Base-by-base conservation (phyloP, 2,329 filamentous ascomycete species). In the Colletotrichum somersetense region DNA sequence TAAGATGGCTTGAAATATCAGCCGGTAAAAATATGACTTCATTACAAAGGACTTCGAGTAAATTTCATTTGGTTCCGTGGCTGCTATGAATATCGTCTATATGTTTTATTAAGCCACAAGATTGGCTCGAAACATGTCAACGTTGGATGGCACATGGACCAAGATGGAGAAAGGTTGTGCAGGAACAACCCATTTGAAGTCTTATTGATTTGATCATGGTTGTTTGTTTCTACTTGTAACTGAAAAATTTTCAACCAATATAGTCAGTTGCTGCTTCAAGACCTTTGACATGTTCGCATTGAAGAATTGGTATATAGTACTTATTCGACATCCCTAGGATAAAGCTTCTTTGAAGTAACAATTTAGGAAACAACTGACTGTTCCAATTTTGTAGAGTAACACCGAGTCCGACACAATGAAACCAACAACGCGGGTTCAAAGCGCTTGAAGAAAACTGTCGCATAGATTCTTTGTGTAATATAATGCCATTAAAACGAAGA, bases 371-470 rank as follows among this genome's bases (percentile, higher is more conserved):
- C 7, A 53, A 53, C 10, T 2, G 33, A 7, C 0, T 40, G 0
- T 23, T 3, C 7, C 20, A 6, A 1, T 57, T 35, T 38, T n/a
- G n/a, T 23, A 40, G 23, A 14, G 8, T 2, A 40, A 40, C 2
- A 10, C 5, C 20, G n/a, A 57, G 20, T 23, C 2, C 7, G 6
- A 16, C 33, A 38, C 55, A 23, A 57, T 14, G n/a, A 23, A 38
- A 5, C 23, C 3, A 56, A 10, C 12, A 8, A 12, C 5, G 5
- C 2, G 23, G 18, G 14, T 23, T 16, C n/a, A 7, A 3, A 16
- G 1, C 3, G 1, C 10, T 10, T 23, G 4, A 8, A 57, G 2
- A n/a, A 20, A n/a, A 2, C 14, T 7, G 8, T 40, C 0, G 5
- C 5, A 23, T 0, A 1, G 12, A 3, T 3, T 12, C 55, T 57